phyloP scores from a whole-genome alignment of 192 early-diverging fungal species.

The Podila horticola region DNA sequence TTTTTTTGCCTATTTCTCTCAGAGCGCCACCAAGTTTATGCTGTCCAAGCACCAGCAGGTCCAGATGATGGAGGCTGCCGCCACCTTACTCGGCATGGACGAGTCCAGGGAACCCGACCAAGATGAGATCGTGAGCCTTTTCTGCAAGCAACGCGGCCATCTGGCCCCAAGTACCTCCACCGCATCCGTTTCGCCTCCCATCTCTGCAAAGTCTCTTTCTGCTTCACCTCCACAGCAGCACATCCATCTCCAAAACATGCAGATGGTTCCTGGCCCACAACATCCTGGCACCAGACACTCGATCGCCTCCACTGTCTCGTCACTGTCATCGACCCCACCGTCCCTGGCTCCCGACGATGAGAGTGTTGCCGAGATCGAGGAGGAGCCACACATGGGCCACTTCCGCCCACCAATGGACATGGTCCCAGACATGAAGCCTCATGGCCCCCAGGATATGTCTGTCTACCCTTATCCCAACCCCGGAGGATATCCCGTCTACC shows the following conservation, averaged over 20 bases:
- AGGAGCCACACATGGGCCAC: constrained; percentile 11
- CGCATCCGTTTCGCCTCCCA: constrained; percentile 29
- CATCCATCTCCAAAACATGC: neutral
- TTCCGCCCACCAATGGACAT: constrained; percentile 16
- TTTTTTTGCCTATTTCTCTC: neutral
- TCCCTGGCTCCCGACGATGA: constrained; percentile 44
- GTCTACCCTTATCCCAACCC: constrained; percentile 2
- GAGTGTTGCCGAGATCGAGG: constrained; percentile 32
- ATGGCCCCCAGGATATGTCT: constrained; percentile 11
- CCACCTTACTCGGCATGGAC: constrained; percentile 66
- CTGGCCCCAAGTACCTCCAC: constrained; percentile 19
- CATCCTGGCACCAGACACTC: constrained; percentile 2
- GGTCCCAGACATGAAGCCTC: neutral
- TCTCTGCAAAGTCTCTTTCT: constrained; percentile 41
- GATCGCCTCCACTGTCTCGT: constrained; percentile 29
- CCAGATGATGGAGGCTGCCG: constrained; percentile 72
- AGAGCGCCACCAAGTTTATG: constrained; percentile 60
- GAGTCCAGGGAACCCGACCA: constrained; percentile 18
- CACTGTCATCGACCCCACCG: constrained; percentile 36
- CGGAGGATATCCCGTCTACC: neutral
- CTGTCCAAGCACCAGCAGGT: constrained; percentile 77
- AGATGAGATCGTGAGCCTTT: constrained; percentile 37
- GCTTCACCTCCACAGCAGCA: constrained; percentile 25
- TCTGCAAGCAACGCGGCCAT: constrained; percentile 30
- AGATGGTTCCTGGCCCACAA: neutral